Evolutionary conservation across 768 basidiomycete genomes (phyloP).

Genomic region (Tulasnella sp.): DNA sequence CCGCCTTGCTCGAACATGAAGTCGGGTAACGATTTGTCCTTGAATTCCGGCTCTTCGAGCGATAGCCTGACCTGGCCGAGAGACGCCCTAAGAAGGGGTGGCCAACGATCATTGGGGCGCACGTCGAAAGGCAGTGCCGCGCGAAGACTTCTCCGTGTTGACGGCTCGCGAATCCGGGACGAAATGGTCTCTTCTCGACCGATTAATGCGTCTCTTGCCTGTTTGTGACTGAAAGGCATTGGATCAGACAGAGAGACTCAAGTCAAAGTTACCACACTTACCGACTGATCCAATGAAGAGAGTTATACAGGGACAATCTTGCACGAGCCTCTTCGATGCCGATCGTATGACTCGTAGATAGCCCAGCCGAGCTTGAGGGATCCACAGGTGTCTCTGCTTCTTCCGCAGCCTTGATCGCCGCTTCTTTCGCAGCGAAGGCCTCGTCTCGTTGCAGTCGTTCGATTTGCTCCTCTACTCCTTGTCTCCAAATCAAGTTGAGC

Average conservation of each 20-base stretch:
- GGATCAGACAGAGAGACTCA: neutral
- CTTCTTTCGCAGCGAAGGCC: slow-evolving; percentile 74
- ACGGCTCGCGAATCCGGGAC: slow-evolving; percentile 4
- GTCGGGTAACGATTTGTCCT: slow-evolving; percentile 49
- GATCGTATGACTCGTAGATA: slow-evolving; percentile 55
- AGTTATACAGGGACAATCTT: slow-evolving; percentile 64
- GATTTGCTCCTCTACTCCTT: slow-evolving; percentile 66
- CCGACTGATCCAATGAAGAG: slow-evolving; percentile 58
- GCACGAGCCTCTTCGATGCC: slow-evolving; percentile 65
- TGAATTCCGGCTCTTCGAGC: slow-evolving; percentile 59
- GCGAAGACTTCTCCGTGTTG: neutral
- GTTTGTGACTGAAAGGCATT: slow-evolving; percentile 11
- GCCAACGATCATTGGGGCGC: slow-evolving; percentile 35
- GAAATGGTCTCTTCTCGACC: slow-evolving; percentile 26
- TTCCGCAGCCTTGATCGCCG: slow-evolving; percentile 53
- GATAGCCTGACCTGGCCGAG: slow-evolving; percentile 57
- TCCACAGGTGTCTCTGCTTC: slow-evolving; percentile 34
- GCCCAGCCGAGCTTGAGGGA: slow-evolving; percentile 28
- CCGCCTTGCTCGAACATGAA: slow-evolving; percentile 69
- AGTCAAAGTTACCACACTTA: neutral
- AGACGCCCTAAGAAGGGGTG: slow-evolving; percentile 69
- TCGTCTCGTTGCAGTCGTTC: slow-evolving; percentile 69
- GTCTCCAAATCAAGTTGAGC: slow-evolving; percentile 67
- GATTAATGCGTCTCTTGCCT: slow-evolving; percentile 1
- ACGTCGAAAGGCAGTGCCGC: slow-evolving; percentile 39